These are phyloP conservation scores for Bipolaris oryzae DNA, from an alignment of 2,329 filamentous ascomycete species.

Conservation along the genomic window DNA sequence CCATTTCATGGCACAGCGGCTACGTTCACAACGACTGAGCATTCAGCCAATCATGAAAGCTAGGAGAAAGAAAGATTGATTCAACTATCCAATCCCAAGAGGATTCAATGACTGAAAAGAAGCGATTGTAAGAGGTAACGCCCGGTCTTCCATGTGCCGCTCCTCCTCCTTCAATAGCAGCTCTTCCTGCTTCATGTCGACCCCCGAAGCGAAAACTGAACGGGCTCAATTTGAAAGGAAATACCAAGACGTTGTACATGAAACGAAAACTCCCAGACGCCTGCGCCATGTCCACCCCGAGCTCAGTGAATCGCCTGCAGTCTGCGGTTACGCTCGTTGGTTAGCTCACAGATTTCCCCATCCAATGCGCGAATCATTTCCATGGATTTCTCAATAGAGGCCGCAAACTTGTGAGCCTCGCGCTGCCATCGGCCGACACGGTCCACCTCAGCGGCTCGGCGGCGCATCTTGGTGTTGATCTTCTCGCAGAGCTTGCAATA, in stretches of 20 bases:
- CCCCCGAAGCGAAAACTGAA: conserved; percentile 40
- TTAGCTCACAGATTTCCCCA: conserved; percentile 70
- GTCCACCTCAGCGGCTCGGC: conserved; percentile 73
- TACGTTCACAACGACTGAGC: conserved; percentile 38
- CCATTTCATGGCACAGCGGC: conserved; percentile 48
- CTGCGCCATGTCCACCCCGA: conserved; percentile 26
- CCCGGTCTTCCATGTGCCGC: conserved; percentile 38
- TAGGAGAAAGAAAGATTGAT: conserved; percentile 29
- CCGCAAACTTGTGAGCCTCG: conserved; percentile 67
- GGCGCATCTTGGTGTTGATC: conserved; percentile 82
- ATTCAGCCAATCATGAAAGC: conserved; percentile 41
- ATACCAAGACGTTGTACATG: conserved; percentile 42
- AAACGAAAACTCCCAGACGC: conserved; percentile 43
- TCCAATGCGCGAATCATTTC: conserved; percentile 76
- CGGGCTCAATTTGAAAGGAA: conserved; percentile 37
- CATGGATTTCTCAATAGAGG: conserved; percentile 69
- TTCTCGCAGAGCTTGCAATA: conserved; percentile 88
- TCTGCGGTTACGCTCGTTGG: conserved; percentile 58
- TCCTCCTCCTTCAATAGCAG: conserved; percentile 36
- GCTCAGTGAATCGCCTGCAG: conserved; percentile 43
- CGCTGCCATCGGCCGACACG: conserved; percentile 78
- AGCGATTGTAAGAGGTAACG: conserved; percentile 48
- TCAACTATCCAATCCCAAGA: conserved; percentile 41
- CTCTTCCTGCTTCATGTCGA: conserved; percentile 38
- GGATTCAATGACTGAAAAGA: conserved; percentile 37